Conservation (phyloP, 257 asterid genomes). For the Paraleonurus japonicus region DNA sequence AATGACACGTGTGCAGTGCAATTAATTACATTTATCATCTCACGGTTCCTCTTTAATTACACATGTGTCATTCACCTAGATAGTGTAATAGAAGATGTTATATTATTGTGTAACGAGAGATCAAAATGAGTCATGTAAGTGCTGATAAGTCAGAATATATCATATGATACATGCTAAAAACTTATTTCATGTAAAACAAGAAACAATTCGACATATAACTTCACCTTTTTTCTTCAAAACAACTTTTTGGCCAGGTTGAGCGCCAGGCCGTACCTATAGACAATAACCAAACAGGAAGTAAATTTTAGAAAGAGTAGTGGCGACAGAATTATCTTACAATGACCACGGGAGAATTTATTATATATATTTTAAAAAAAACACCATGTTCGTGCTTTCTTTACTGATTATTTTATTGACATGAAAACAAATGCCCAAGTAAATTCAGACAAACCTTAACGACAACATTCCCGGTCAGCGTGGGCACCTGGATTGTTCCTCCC, state of each 20-base stretch:
- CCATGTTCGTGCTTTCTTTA: not conserved
- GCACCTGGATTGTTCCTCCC: constrained; percentile 93
- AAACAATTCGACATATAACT: constrained; percentile 3
- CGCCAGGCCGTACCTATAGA: constrained; percentile 84
- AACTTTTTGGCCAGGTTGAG: constrained; percentile 97
- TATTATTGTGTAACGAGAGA: too few species aligned
- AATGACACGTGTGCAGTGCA: too few species aligned
- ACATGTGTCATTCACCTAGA: too few species aligned
- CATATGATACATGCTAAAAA: not conserved
- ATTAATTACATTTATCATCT: too few species aligned
- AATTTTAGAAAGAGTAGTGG: not conserved
- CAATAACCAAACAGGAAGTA: constrained; percentile 8
- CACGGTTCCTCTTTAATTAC: too few species aligned
- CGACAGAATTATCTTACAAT: not conserved
- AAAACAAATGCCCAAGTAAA: constrained; percentile 12
- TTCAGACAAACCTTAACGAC: constrained; percentile 73
- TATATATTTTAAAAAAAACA: not conserved
- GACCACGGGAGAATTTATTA: not conserved
- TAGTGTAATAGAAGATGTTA: not conserved
- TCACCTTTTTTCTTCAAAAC: constrained; percentile 78
- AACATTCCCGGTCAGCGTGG: constrained; percentile 85
- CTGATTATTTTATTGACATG: not conserved
- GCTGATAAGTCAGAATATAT: not conserved
- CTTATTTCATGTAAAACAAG: not conserved
- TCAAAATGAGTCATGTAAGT: not conserved